A percentile compares a stretch with the other conserved stretches of the same genome.
Evolutionary conservation across 768 basidiomycete genomes (phyloP).

Genomic region (Leccinum disarticulatum): DNA sequence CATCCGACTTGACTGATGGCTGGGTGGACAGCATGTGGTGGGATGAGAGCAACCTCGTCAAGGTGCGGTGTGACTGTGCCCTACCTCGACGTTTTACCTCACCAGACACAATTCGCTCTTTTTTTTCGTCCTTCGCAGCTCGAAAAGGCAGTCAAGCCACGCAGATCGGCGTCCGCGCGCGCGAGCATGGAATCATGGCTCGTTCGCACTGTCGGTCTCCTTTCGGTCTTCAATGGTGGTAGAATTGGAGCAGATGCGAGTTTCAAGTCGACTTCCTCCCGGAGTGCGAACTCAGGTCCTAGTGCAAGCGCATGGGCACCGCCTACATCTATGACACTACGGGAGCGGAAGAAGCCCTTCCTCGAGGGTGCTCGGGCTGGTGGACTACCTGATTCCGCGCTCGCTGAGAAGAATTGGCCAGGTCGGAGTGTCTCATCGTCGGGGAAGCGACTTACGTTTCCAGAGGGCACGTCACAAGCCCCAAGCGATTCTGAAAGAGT

Average conservation of each 20-base stretch:
- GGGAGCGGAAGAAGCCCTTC: slow-evolving; percentile 43
- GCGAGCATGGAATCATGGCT: slow-evolving; percentile 52
- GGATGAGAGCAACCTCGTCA: slow-evolving; percentile 54
- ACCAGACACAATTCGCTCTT: neutral
- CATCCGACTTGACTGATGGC: neutral
- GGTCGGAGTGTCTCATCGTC: slow-evolving; percentile 9
- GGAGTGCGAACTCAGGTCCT: neutral
- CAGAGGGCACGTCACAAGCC: neutral
- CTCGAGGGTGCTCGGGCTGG: neutral
- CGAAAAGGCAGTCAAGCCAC: slow-evolving; percentile 63
- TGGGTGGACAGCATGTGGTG: slow-evolving; percentile 61
- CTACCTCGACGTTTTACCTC: neutral
- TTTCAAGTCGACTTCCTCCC: slow-evolving; percentile 2
- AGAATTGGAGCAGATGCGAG: neutral
- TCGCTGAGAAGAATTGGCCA: neutral
- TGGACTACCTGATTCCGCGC: neutral
- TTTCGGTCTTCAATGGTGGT: slow-evolving; percentile 10
- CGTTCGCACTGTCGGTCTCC: slow-evolving; percentile 43
- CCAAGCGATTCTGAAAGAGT: neutral
- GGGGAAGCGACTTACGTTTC: neutral
- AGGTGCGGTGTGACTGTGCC: slow-evolving; percentile 37
- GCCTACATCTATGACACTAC: slow-evolving; percentile 40
- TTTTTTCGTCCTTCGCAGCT: slow-evolving; percentile 41
- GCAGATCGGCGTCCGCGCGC: slow-evolving; percentile 40
- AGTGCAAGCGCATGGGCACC: neutral